Percentiles rank a stretch among this genome's conserved stretches.
phyloP scores from a whole-genome alignment of 495 filamentous ascomycete genomes.

The Penicillium steckii region DNA sequence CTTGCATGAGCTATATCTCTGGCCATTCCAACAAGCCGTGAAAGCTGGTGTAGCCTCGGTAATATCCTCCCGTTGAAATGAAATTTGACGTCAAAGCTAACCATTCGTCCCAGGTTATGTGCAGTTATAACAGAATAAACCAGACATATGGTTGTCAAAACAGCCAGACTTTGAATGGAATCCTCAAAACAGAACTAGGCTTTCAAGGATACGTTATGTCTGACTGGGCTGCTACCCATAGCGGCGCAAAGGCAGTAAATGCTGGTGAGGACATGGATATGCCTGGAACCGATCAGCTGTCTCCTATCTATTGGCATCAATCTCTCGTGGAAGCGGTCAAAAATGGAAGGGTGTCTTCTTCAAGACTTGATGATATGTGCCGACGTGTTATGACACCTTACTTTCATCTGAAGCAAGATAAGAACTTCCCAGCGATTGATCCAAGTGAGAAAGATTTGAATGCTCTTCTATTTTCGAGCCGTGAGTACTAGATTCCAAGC shows the following conservation, averaged over 20 bases:
- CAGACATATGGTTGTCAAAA: slow-evolving; percentile 65
- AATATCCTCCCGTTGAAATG: too few relatives aligned
- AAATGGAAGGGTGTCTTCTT: slow-evolving; percentile 54
- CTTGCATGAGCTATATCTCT: slow-evolving; percentile 78
- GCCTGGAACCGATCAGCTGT: slow-evolving; percentile 41
- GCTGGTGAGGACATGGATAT: slow-evolving; percentile 61
- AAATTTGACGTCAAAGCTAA: too few relatives aligned
- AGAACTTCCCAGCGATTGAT: slow-evolving; percentile 41
- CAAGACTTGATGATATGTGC: slow-evolving; percentile 52
- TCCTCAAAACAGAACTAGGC: slow-evolving; percentile 64
- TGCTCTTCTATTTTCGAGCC: neutral
- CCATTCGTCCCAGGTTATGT: slow-evolving; percentile 48
- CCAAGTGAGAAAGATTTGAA: slow-evolving; percentile 11
- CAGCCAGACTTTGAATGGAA: slow-evolving; percentile 55
- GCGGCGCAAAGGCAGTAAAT: slow-evolving; percentile 48
- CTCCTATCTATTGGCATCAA: slow-evolving; percentile 53
- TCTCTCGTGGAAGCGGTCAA: slow-evolving; percentile 49
- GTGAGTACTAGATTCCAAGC: neutral
- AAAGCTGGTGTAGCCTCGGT: slow-evolving; percentile 55
- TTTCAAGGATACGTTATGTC: slow-evolving; percentile 66
- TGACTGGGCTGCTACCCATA: slow-evolving; percentile 64
- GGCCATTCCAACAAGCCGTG: slow-evolving; percentile 68
- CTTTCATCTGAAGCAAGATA: slow-evolving; percentile 54
- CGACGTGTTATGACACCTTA: slow-evolving; percentile 53
- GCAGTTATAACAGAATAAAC: slow-evolving; percentile 67